Evolutionary conservation across 2,329 filamentous ascomycete genomes (phyloP), one percentile per base, ranked within the genome.

Genomic region (Phialocephala subalpina): DNA sequence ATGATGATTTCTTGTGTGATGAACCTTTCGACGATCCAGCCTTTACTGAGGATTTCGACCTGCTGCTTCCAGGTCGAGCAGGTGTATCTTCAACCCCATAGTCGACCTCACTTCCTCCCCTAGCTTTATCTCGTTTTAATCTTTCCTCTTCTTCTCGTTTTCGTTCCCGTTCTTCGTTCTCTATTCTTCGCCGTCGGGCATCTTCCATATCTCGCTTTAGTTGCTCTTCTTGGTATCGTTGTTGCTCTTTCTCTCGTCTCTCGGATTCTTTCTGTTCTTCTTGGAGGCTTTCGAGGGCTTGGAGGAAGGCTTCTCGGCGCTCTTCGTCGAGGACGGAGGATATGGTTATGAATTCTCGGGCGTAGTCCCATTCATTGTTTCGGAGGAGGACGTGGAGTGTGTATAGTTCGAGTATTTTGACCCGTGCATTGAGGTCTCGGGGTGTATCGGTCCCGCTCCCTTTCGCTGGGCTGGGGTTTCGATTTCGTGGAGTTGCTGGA

Each of bases 311-410:
- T 73, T 98, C 93, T 69, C 93, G 89, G 53, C 93, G 88, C 80
- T 98, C 96, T 60, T 97, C 95, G 77, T 98, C 95, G 1, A 99
- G 85, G 29, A 97, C 88, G 56, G 95, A 90, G 77, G 90, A 96
- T 75, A 93, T 88, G 74, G 85, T 88, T 75, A 98, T 97, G 78
- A 98, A 98, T 73, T 97, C 92, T 66, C 89, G 87, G 3, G 96
- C 93, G 74, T 97, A 97, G 65, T 97, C 93, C 96, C 96, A 99
- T 80, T 98, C 94, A 63, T 93, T 90, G 73, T 97, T 98, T 61
- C 93, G 87, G 5, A 95, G 89, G n/a, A 99, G 87, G 8, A 98
- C 93, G 76, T 99, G 96, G 4, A 99, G 85, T 0, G 94, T 97
- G 78, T 97, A 99, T 9, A 99, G 85, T 80, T 99, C 96, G 59